phyloP scores from a whole-genome alignment of 441 rosid genomes.

The Eugenia klotzschiana region DNA sequence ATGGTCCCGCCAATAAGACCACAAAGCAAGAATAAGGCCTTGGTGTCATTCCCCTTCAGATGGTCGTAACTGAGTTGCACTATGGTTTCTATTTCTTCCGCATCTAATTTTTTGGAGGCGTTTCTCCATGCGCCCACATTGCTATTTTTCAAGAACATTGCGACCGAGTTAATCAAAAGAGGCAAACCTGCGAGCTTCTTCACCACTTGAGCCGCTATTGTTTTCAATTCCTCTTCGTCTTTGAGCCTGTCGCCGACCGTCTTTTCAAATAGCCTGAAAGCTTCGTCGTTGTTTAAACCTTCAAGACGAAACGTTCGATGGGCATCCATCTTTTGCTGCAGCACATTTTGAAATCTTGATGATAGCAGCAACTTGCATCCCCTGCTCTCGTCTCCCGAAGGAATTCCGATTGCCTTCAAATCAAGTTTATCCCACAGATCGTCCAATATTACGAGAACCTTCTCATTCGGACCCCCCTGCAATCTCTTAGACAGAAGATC shows the following conservation, averaged over 20 bases:
- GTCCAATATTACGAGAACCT: neutral
- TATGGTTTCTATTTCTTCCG: no score
- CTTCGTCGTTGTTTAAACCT: rapidly evolving
- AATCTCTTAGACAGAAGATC: rapidly evolving
- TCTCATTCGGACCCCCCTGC: rapidly evolving
- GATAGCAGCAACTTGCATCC: neutral
- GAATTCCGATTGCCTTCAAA: neutral
- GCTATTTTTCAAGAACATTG: rapidly evolving
- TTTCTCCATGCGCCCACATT: rapidly evolving
- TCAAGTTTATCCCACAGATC: neutral
- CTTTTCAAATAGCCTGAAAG: neutral
- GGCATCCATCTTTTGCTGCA: neutral
- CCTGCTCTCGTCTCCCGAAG: rapidly evolving
- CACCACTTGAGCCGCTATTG: rapidly evolving
- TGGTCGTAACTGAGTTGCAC: neutral
- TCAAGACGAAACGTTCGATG: rapidly evolving
- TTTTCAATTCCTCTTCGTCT: neutral
- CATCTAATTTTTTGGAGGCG: no score
- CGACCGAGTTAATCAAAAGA: rapidly evolving
- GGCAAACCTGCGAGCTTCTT: neutral
- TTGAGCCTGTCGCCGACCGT: neutral
- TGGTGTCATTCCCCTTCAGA: rapidly evolving
- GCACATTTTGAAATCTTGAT: rapidly evolving
- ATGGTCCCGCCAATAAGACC: neutral
- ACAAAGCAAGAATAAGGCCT: rapidly evolving